Conservation (phyloP, 2,329 filamentous ascomycete genomes). For the Pleoardoris graminearum region DNA sequence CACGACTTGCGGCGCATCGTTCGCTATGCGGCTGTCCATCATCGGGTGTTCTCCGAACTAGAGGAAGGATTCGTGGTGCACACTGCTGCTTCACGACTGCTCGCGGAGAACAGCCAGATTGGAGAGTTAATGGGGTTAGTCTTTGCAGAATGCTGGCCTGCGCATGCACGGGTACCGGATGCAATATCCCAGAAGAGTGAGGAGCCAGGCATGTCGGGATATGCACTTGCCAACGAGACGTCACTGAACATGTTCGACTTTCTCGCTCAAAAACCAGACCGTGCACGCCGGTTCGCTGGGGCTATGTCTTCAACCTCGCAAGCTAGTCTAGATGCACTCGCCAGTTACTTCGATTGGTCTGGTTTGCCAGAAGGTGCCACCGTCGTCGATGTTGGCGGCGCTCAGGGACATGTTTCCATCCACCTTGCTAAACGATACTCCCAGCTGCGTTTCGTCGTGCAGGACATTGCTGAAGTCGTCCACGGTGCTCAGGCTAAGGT, state of each 20-base stretch:
- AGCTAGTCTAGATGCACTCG: conserved; percentile 1
- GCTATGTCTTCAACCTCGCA: conserved; percentile 7
- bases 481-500: background rate
- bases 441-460: conserved; percentile 10
- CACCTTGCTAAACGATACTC: conserved; percentile 9
- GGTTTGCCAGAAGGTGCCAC: background rate
- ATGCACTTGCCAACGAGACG: conserved; percentile 9
- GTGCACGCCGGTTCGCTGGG: conserved; percentile 7
- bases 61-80: conserved; percentile 46
- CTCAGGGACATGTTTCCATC: conserved; percentile 8
- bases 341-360: background rate
- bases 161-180: background rate
- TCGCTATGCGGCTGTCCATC: conserved; percentile 46
- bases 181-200: conserved; percentile 8
- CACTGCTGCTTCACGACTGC: conserved; percentile 31
- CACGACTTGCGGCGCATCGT: conserved; percentile 41
- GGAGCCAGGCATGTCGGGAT: conserved; percentile 10
- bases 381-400: conserved; percentile 19
- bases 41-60: conserved; percentile 48
- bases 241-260: conserved; percentile 6
- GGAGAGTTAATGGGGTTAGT: conserved; percentile 13
- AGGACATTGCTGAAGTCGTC: conserved; percentile 12
- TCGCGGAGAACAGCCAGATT: conserved; percentile 17
- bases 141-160: conserved; percentile 15
- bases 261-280: background rate